phyloP scores from a whole-genome alignment of 345 rosid genomes.

The Boechera stricta region DNA sequence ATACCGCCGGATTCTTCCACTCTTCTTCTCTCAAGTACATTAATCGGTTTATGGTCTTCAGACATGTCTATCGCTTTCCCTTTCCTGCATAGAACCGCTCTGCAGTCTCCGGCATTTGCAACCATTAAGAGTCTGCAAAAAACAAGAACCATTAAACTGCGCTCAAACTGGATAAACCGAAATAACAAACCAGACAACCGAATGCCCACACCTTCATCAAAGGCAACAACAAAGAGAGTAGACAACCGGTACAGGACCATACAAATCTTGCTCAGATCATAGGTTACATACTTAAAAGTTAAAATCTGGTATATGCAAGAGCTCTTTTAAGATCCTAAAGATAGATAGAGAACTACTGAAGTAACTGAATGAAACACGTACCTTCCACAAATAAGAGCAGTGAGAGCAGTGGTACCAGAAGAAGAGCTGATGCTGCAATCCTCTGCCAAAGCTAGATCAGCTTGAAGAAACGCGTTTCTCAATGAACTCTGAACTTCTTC shows the following conservation, averaged over 20 bases:
- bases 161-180: neutral
- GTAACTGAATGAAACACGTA: neutral
- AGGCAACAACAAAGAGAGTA: neutral
- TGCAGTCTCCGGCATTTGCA: conserved; percentile 49
- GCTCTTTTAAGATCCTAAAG: neutral
- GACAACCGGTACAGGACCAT: neutral
- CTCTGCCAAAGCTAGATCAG: conserved; percentile 78
- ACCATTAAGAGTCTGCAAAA: conserved; percentile 62
- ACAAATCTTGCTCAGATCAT: neutral
- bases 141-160: neutral
- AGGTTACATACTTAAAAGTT: neutral
- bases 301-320: neutral
- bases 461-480: conserved; percentile 65
- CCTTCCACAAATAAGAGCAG: conserved; percentile 60
- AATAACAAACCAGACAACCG: neutral
- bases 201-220: neutral
- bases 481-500: conserved; percentile 65
- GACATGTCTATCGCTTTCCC: conserved; percentile 48
- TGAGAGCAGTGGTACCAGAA: conserved; percentile 83
- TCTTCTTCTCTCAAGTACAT: conserved; percentile 64
- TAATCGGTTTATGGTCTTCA: conserved; percentile 72
- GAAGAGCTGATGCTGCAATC: conserved; percentile 69
- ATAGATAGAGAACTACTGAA: neutral
- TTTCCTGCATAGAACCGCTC: conserved; percentile 47
- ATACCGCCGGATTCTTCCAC: conserved; percentile 62